A percentile compares a stretch with the other conserved stretches of the same genome.
Evolutionary conservation across 129 eudicot species (phyloP).

Genomic region (Chrysanthemum lavandulifolium): DNA sequence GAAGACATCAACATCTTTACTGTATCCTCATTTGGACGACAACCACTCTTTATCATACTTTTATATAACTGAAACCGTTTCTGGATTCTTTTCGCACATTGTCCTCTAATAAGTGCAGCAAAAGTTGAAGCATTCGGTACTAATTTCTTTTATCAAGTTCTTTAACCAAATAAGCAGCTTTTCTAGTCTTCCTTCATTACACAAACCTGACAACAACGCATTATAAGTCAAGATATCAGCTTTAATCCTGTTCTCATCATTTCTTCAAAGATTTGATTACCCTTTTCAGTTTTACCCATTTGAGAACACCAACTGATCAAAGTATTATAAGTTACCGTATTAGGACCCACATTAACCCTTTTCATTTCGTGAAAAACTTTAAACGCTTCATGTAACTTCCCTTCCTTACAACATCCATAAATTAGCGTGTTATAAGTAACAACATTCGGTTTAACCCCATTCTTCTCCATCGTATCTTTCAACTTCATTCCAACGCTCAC

Average conservation of each 20-base stretch:
- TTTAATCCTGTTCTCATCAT: conserved; percentile 54
- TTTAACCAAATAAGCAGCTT: conserved; percentile 80
- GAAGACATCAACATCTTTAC: conserved; percentile 52
- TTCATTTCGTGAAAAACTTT: conserved; percentile 67
- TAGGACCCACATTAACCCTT: conserved; percentile 44
- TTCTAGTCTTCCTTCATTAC: conserved; percentile 70
- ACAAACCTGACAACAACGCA: conserved; percentile 67
- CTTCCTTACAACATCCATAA: conserved; percentile 67
- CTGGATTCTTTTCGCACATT: conserved; percentile 67
- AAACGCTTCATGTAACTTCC: conserved; percentile 63
- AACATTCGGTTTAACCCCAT: conserved; percentile 47
- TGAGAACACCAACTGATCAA: conserved; percentile 61
- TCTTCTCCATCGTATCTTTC: conserved; percentile 64
- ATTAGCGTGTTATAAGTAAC: conserved; percentile 67
- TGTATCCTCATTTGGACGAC: conserved; percentile 61
- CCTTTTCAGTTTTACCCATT: conserved; percentile 54
- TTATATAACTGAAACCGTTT: conserved; percentile 65
- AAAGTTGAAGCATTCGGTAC: conserved; percentile 78
- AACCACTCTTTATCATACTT: conserved; percentile 73
- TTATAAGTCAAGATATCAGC: conserved; percentile 74
- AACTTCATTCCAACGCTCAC: conserved; percentile 52
- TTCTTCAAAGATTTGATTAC: conserved; percentile 61
- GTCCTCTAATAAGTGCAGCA: conserved; percentile 79
- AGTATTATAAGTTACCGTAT: conserved; percentile 66
- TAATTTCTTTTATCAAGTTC: conserved; percentile 70